Evolutionary conservation across 2,329 filamentous ascomycete genomes (phyloP).

Genomic region (Aspergillus proliferans): DNA sequence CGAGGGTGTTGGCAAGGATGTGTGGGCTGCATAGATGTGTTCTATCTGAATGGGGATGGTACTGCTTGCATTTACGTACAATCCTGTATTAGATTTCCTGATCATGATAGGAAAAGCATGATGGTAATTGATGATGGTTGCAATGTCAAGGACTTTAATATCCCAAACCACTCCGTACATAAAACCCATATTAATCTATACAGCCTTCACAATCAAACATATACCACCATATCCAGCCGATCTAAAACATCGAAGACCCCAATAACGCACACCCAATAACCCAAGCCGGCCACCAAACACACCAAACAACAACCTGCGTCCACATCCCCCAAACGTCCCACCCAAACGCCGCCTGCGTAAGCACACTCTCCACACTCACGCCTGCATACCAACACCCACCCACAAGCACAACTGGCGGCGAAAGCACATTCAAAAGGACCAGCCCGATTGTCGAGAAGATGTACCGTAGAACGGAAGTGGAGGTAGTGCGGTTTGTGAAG

Average conservation of each 20-base stretch:
- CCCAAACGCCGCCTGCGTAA: constrained; percentile 71
- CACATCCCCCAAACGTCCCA: constrained; percentile 89
- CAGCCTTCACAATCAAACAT: background rate
- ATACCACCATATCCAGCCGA: background rate
- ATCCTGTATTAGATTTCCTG: constrained; percentile 7
- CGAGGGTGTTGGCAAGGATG: constrained; percentile 85
- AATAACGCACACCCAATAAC: constrained; percentile 49
- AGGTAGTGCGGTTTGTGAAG: constrained; percentile 48
- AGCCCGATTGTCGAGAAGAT: constrained; percentile 36
- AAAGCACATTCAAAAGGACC: constrained; percentile 53
- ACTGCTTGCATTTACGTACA: constrained; percentile 12
- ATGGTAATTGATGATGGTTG: background rate
- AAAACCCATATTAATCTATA: constrained; percentile 2
- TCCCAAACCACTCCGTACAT: background rate
- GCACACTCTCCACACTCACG: constrained; percentile 49
- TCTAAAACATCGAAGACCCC: constrained; percentile 29
- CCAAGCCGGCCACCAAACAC: constrained; percentile 95
- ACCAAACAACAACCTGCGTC: constrained; percentile 85
- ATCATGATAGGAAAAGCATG: constrained; percentile 5
- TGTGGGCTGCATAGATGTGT: constrained; percentile 71
- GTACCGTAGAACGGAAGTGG: constrained; percentile 15
- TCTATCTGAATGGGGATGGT: constrained; percentile 5
- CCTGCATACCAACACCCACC: constrained; percentile 44
- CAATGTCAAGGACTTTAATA: background rate
- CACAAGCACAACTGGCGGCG: constrained; percentile 54